Evolutionary conservation across 2,329 filamentous ascomycete species (phyloP), one percentile per base, ranked within the genome.

Genomic region (Tympanopsis confertula): DNA sequence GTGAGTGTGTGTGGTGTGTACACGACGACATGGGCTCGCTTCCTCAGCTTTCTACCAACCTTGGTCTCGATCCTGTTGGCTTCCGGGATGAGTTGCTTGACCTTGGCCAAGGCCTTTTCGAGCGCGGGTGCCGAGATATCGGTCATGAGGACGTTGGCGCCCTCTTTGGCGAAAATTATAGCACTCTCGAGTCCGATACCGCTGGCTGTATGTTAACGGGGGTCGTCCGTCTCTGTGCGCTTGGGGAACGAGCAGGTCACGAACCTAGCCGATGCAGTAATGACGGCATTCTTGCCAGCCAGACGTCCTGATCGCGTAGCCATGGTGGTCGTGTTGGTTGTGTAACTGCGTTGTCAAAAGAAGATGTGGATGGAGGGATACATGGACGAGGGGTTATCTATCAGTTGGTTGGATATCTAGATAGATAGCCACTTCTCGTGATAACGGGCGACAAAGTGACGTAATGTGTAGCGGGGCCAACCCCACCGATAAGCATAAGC

Each of bases 121-220:
- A 94, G 74, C 2, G 85, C 85, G 4, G 79, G 75, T 33, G 69
- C 73, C 4, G 86, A 89, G 48, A 94, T 86, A 54, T 95, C 88
- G 43, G 82, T 74, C 75, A 95, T 78, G 46, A 94, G 66, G 40
- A 95, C 77, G 44, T 74, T 82, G 52, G 86, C 88, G 44, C 87
- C 88, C 66, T 95, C 88, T 45, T 82, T 82, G 42, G 80, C 82
- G 54, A 95, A 94, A 41, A 94, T 82, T 48, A 95, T 88, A 39
- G 74, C 75, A 2, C 88, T 94, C 66, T 95, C 87, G 36, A 95
- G 82, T 47, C 88, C 88, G 53, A 95, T 95, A 53, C 88, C 88
- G 53, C 88, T 88, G 52, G 17, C 24, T 17, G 17, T n/a, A 17
- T 5, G 24, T 28, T 10, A n/a, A 10, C 17, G 15, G 13, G 10